Base-by-base conservation (phyloP, 179 eudicot species). In the Drosera spatulata region DNA sequence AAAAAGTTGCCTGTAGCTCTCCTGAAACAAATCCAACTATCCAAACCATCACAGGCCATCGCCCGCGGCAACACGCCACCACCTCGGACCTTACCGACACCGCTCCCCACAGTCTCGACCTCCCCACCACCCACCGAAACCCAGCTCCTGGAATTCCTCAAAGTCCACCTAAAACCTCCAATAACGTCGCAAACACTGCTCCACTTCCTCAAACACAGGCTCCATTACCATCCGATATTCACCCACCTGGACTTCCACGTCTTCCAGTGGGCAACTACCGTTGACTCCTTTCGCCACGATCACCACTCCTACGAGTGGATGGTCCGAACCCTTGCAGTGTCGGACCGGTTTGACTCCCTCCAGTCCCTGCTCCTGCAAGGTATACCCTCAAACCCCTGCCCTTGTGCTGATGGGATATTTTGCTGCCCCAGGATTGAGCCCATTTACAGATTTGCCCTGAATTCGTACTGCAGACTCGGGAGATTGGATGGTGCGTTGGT, bases 401-500 rank as follows among this genome's bases (percentile, higher is more conserved):
- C 96, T 0, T 91, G 98, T 61, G 66, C 96, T 2, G 96, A 88
- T 58, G 96, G 95, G 53, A 91, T 91, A 56, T 91, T 91, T 64
- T 80, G 88, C 7, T 91, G 96, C 71, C 77, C 87, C 1, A 77
- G 76, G 62, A 82, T 79, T 5, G 98, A 91, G 66, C 78, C 87
- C 52, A 85, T 85, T 62, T 91, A 78, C 66, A 74, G 88, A 60
- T 82, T 79, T 46, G 86, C 94, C 53, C 82, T 91, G 58, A 74
- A 68, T 76, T 68, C 98, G 2, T 91, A 70, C 56, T 82, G 81
- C 53, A 79, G 80, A 62, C 76, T 76, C 45, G 87, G 95, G 65
- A 80, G 72, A 66, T 61, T 84, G 50, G 80, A 76, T 62, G 95
- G 88, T 64, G 96, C 88, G 39, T 60, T 80, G 57, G 14, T 55